These are phyloP conservation scores for Penicillium vulpinum DNA, from an alignment of 2,329 filamentous ascomycete species.

Conservation along the genomic window DNA sequence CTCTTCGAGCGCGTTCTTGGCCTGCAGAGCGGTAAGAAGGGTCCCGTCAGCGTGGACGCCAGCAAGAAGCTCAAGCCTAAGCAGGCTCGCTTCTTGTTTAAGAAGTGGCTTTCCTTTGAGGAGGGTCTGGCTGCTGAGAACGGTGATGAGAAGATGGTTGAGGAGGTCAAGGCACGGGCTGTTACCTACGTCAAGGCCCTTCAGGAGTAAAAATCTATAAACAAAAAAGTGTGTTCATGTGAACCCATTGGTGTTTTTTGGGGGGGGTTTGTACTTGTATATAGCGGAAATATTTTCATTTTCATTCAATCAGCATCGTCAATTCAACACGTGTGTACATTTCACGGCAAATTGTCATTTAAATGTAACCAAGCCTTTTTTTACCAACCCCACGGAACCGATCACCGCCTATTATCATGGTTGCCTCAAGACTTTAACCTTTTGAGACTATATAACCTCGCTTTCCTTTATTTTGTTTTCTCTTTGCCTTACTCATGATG, in stretches of 20 bases:
- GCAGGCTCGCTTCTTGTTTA: conserved; percentile 84
- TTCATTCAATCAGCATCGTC: background rate
- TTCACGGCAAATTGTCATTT: no score
- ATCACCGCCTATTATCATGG: conserved; percentile 16
- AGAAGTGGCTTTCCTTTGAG: conserved; percentile 89
- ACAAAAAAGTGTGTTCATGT: conserved; percentile 16
- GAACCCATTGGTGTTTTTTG: conserved; percentile 27
- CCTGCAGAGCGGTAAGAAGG: conserved; percentile 45
- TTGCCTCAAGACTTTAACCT: background rate
- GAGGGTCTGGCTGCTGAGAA: conserved; percentile 52
- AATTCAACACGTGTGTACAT: background rate
- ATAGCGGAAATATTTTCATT: conserved; percentile 23
- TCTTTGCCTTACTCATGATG: background rate
- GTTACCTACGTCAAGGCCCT: conserved; percentile 64
- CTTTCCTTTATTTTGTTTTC: background rate
- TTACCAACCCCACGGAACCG: no score
- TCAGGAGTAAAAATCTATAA: conserved; percentile 29
- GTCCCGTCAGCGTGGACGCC: conserved; percentile 29
- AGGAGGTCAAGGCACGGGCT: conserved; percentile 69
- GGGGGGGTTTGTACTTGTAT: conserved; percentile 18
- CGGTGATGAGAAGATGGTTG: conserved; percentile 68
- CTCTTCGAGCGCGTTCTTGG: conserved; percentile 75
- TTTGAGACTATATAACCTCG: background rate
- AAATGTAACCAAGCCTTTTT: background rate
- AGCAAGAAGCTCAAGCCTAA: conserved; percentile 73